Conservation (phyloP, 148 eudicot species). For the Silene conica region DNA sequence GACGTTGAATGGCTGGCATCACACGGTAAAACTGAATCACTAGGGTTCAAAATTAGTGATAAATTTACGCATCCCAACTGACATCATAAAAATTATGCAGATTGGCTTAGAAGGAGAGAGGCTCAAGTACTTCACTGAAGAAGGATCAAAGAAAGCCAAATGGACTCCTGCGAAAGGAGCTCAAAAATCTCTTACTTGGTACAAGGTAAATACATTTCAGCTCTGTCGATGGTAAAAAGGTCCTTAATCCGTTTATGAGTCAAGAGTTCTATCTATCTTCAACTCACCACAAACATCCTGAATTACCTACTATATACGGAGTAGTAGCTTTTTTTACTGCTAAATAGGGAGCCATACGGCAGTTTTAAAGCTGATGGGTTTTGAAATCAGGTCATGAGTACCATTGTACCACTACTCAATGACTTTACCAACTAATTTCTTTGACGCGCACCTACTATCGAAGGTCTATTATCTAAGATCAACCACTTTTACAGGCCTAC, state of each 20-base stretch:
- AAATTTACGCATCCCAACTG: not conserved
- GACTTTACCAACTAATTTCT: too few relatives aligned
- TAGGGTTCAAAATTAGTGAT: not conserved
- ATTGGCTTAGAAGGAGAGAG: constrained; percentile 64
- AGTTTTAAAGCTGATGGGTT: not conserved
- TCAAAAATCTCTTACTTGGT: constrained; percentile 66
- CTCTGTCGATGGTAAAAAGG: not conserved
- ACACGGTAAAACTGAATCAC: constrained; percentile 39
- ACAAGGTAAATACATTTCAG: constrained; percentile 46
- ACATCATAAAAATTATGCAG: constrained; percentile 22
- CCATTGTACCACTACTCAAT: too few relatives aligned
- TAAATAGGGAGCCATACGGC: too few relatives aligned
- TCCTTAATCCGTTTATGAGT: not conserved
- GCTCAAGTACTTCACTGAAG: constrained; percentile 50
- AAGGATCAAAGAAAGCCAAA: constrained; percentile 45
- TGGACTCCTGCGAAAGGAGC: constrained; percentile 50
- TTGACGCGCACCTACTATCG: too few relatives aligned
- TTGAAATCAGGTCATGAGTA: not conserved
- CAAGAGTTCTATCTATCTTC: too few relatives aligned
- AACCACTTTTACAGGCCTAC: constrained; percentile 39
- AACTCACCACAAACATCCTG: not conserved
- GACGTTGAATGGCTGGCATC: constrained; percentile 59
- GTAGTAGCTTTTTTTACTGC: not conserved
- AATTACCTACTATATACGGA: not conserved
- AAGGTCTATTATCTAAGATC: not conserved